A percentile compares a stretch with the other conserved stretches of the same genome.
phyloP scores from a whole-genome alignment of 805 yeast species.

The Metschnikowia drakensbergensis region DNA sequence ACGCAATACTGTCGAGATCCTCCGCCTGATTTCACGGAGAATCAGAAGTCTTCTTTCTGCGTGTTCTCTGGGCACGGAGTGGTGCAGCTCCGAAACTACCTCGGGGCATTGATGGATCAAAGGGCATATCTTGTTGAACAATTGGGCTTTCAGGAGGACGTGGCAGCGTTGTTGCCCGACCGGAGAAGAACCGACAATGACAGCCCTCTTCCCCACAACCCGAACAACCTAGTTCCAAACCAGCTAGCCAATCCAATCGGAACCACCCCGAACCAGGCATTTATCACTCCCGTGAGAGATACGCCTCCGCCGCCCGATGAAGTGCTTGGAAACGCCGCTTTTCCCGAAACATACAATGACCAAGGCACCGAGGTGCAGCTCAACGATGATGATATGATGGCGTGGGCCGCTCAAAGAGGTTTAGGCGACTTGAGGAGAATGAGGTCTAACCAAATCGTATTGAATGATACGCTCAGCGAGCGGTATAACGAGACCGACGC shows the following conservation, averaged over 20 bases:
- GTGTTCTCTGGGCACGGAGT: conserved; percentile 94
- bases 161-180: conserved; percentile 6
- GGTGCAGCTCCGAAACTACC: conserved; percentile 63
- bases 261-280: neutral
- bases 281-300: conserved; percentile 3
- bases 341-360: conserved; percentile 1
- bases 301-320: conserved; percentile 13
- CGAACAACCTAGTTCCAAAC: neutral
- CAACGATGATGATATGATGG: conserved; percentile 16
- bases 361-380: conserved; percentile 1
- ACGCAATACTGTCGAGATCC: conserved; percentile 87
- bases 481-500: conserved; percentile 15
- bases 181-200: conserved; percentile 1
- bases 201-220: neutral
- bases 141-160: conserved; percentile 14
- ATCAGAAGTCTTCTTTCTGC: conserved; percentile 82
- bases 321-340: conserved; percentile 12
- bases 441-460: conserved; percentile 3
- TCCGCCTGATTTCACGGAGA: conserved; percentile 85
- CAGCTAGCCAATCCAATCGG: neutral
- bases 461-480: conserved; percentile 5
- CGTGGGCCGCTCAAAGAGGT: conserved; percentile 28
- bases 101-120: conserved; percentile 36
- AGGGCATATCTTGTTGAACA: conserved; percentile 18
- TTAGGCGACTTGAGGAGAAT: conserved; percentile 23